A percentile compares a stretch with the other conserved stretches of the same genome.
phyloP scores from a whole-genome alignment of 208 protist species.

The Trypanosoma caninum region DNA sequence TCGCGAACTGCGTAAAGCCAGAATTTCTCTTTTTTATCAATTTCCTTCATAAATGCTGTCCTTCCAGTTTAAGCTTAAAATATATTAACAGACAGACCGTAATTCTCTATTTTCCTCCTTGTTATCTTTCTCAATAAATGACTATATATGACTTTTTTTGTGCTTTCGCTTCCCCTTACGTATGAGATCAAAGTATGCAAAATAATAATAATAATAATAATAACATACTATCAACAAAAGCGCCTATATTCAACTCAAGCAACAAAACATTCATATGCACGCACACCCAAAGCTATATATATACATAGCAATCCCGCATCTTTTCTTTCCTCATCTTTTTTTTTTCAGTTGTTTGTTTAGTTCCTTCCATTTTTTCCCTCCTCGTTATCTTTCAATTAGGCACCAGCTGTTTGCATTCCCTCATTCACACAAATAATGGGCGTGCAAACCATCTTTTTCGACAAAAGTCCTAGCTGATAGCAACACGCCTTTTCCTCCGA shows the following conservation, averaged over 20 bases:
- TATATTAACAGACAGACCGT: too few relatives aligned
- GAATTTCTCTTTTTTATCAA: slow-evolving; percentile 46
- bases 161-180: not conserved
- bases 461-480: slow-evolving; percentile 62
- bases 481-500: slow-evolving; percentile 43
- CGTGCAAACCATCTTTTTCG: slow-evolving; percentile 77
- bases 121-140: not conserved
- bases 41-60: slow-evolving; percentile 1
- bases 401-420: too few relatives aligned
- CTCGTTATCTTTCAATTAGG: slow-evolving; percentile 1
- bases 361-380: not conserved
- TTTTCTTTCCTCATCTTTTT: too few relatives aligned
- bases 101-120: slow-evolving; percentile 1
- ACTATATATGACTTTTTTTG: not conserved
- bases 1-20: slow-evolving; percentile 92
- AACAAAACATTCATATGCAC: not conserved
- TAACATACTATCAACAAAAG: slow-evolving; percentile 1
- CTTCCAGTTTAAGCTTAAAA: too few relatives aligned
- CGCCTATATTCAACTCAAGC: not conserved
- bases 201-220: slow-evolving; percentile 12
- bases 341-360: too few relatives aligned
- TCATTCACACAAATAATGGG: slow-evolving; percentile 41
- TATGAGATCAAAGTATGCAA: slow-evolving; percentile 1
- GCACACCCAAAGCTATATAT: not conserved
- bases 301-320: too few relatives aligned